These are phyloP conservation scores for Tricladium varicosporioides DNA, from an alignment of 2,329 filamentous ascomycete species.

Conservation along the genomic window DNA sequence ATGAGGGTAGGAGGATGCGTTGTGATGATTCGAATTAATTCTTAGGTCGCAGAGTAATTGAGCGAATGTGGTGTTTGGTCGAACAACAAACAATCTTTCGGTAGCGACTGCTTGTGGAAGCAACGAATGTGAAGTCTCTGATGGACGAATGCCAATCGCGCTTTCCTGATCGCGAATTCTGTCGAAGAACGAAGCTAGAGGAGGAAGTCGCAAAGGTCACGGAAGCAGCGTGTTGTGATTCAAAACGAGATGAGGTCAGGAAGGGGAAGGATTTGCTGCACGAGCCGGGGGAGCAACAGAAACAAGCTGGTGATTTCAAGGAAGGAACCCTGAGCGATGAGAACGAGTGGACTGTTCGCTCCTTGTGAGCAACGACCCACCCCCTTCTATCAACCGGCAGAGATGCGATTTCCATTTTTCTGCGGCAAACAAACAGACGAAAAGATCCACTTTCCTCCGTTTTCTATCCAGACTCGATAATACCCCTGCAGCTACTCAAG, in stretches of 20 bases:
- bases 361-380: no score
- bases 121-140: constrained; percentile 5
- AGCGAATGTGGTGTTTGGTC: constrained; percentile 3
- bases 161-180: neutral
- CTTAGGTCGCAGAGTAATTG: neutral
- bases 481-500: neutral
- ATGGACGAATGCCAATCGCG: neutral
- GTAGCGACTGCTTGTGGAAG: constrained; percentile 5
- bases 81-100: neutral
- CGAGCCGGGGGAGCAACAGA: neutral
- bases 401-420: neutral
- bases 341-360: no score
- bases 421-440: neutral
- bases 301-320: neutral
- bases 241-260: constrained; percentile 2
- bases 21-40: neutral
- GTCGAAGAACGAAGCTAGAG: neutral
- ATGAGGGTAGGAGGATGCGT: neutral
- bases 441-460: no score
- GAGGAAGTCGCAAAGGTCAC: neutral
- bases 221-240: neutral
- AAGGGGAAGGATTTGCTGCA: neutral
- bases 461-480: neutral
- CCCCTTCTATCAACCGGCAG: neutral
- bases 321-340: neutral